Evolutionary conservation across 73 alveolate genomes (phyloP), one percentile per base, ranked within the genome.

Genomic region (Paramecium sonneborni): DNA sequence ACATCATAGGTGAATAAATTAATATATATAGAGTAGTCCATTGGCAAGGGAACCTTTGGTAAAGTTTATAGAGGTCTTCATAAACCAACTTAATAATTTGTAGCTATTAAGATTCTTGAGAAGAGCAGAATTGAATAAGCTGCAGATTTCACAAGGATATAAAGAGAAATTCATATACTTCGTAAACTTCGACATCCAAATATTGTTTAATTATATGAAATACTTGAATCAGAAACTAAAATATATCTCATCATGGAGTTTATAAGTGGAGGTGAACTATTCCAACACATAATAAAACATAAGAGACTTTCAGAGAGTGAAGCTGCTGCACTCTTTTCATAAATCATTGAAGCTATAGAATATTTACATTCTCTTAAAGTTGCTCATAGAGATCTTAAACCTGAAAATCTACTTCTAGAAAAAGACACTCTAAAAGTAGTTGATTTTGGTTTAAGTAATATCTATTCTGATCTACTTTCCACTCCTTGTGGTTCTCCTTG

Each of bases 221-320:
- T 96, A 43, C 76, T 92, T 18, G 99, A 97, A 93, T 95, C 97
- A 44, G 72, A 95, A 2, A 92, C 96, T 10, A 94, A 96, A 37
- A 94, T 96, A 44, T 96, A 62, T 91, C 94, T 97, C 46, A 95
- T 97, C 74, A 96, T 97, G 99, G 99, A 97, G 95, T 95, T 85
- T 85, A 97, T 98, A 12, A 72, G 89, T 37, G 98, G 98, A 20
- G 99, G 99, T 10, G 99, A 97, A 91, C 96, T 97, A 21, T 97
- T 97, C 93, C 94, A 97, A 69, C 93, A 95, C 90, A 97, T 97
- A 23, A 99, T 97, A 9, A 79, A 93, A 57, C 87, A 93, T 48
- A 93, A 95, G 62, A 85, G 97, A 68, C 92, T 97, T 30, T 18
- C 55, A 5, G 99, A 97, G 86, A 62, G 76, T 46, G 99, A 95